Conservation (phyloP, 2,329 filamentous ascomycete genomes). For the Pseudocercospora fijiensis region DNA sequence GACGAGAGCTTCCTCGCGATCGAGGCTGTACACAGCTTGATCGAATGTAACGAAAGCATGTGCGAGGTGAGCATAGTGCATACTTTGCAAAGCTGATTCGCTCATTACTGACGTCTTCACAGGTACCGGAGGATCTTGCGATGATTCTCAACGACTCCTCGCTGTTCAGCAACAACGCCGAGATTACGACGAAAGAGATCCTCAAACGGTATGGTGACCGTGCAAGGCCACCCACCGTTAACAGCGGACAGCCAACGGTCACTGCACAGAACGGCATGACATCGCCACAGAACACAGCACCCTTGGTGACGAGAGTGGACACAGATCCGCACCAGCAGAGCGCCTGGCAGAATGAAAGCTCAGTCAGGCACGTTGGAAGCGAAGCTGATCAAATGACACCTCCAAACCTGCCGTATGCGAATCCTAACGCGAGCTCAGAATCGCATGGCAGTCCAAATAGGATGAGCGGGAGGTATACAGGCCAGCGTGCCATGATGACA, state of each 20-base stretch:
- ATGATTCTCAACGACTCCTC: slow-evolving; percentile 79
- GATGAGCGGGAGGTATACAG: slow-evolving; percentile 32
- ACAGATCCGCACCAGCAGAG: slow-evolving; percentile 72
- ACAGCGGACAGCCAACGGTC: slow-evolving; percentile 35
- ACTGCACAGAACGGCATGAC: slow-evolving; percentile 35
- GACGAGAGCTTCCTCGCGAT: slow-evolving; percentile 94
- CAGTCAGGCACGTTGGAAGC: slow-evolving; percentile 68
- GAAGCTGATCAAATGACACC: slow-evolving; percentile 33
- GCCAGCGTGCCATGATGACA: slow-evolving; percentile 31
- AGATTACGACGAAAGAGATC: slow-evolving; percentile 96
- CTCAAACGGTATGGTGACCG: slow-evolving; percentile 89
- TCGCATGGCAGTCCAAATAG: slow-evolving; percentile 36
- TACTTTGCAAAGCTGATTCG: background rate
- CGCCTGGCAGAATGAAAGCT: slow-evolving; percentile 78
- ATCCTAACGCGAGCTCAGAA: slow-evolving; percentile 33
- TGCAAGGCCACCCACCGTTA: slow-evolving; percentile 55
- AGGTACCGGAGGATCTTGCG: slow-evolving; percentile 93
- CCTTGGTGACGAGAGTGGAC: slow-evolving; percentile 70
- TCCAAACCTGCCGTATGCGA: slow-evolving; percentile 33
- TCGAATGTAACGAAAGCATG: slow-evolving; percentile 92
- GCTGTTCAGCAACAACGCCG: slow-evolving; percentile 76
- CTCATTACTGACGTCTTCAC: slow-evolving; percentile 20
- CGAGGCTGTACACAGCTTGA: slow-evolving; percentile 85
- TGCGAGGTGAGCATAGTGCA: slow-evolving; percentile 72
- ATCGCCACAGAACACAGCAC: slow-evolving; percentile 47